Evolutionary conservation across 2,329 filamentous ascomycete species (phyloP), one percentile per base, ranked within the genome.

Genomic region (Colletotrichum sp.): DNA sequence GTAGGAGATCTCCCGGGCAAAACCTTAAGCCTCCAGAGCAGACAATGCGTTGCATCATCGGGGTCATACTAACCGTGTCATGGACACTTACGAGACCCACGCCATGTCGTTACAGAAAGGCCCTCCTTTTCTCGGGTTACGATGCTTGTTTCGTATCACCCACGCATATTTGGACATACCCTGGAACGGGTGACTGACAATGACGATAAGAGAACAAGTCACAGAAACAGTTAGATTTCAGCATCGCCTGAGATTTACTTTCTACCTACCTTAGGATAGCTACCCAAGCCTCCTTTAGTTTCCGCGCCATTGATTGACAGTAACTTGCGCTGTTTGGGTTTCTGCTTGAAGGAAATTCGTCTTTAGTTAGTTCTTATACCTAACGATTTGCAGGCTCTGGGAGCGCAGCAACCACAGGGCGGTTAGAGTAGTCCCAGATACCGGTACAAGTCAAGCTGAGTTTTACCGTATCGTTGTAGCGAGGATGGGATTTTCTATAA

Each of bases 391-490:
- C 12, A 34, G 12, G 32, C 32, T 34, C 32, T 13, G 32, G 6
- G 0, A 34, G 32, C 32, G 32, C 16, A n/a, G 8, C 8, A 44
- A 44, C 36, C 8, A 44, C 8, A 44, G 36, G 9, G 5, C 36
- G 16, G 36, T 2, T 3, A 44, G 16, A 44, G 8, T 10, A 6
- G 39, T 9, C 39, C 16, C 36, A 44, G 16, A 44, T 9, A 18
- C 36, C 36, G 39, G 39, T 4, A 44, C 16, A n/a, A 39, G 36
- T 8, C 4, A 39, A 8, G 8, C 36, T 8, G 36, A 18, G 16
- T 18, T 5, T 8, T 18, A 3, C 16, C 0, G 4, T 18, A 6
- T 44, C 8, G 16, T 6, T 1, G 5, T 5, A 9, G 39, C 5
- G 16, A n/a, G 0, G 5, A 10, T n/a, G 16, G 8, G 5, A 44